Evolutionary conservation across 225 moss, liverwort and hornwort species (phyloP), one percentile per base, ranked within the genome.

Genomic region (Pseudoscleropodium purum): DNA sequence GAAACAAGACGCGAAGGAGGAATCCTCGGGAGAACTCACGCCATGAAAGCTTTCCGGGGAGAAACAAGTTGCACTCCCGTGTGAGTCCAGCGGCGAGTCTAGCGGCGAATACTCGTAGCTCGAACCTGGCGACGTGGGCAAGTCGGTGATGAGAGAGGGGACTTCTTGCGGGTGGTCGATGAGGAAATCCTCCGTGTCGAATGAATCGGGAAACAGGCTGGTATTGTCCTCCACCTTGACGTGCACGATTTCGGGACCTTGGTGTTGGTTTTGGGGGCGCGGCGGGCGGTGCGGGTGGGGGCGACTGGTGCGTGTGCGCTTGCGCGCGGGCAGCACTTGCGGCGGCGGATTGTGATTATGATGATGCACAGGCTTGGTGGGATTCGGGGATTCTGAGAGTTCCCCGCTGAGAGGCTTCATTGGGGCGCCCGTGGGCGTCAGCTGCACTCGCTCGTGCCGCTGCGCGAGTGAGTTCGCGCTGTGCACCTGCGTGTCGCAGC

Each of bases 401-500:
- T 74, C 85, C 19, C 85, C 27, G 4, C 36, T 43, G 59, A 82
- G 57, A 7, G 87, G 37, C 79, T 95, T 96, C 95, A 96, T 90
- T 4, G 94, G 96, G 6, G 85, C 61, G 1, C 96, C 98, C 34
- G 84, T 61, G 5, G 96, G 87, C 7, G 94, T 87, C 19, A 97
- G 91, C 3, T 93, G 96, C 15, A 95, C 93, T 6, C 98, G 93
- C 92, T 99, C 98, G 75, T 99, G 98, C 1, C 98, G 94, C 57
- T 91, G 93, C 11, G 98, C 95, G 7, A 99, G 94, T 12, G 96
- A 92, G 90, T 99, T 99, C 23, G 98, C 98, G 13, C 83, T 94
- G 75, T 99, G 98, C 51, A 99, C 98, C 52, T 95, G 94, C 18
- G 90, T 87, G 77, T 99, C 98, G 66, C 98, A 99, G 2, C 81